phyloP scores from a whole-genome alignment of 257 asterid genomes.

The Solanum neorickii region DNA sequence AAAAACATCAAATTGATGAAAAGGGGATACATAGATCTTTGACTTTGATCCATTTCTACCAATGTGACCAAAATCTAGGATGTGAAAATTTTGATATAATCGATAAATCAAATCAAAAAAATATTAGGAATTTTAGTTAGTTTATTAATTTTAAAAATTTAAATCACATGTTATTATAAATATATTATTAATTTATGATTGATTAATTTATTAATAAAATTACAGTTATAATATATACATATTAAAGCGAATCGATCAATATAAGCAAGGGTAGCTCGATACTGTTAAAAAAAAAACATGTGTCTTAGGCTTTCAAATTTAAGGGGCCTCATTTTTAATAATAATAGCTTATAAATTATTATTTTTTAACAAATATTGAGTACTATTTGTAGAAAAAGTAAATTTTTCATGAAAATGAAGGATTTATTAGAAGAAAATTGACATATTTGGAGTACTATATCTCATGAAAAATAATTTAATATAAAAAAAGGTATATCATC shows the following conservation, averaged over 20 bases:
- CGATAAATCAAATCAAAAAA: background rate
- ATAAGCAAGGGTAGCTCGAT: background rate
- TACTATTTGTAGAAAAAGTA: no score
- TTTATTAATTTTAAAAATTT: background rate
- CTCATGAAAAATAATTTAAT: no score
- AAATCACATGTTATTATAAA: background rate
- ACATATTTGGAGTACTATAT: no score
- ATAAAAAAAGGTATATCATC: no score
- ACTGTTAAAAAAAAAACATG: no score
- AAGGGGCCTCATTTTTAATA: no score
- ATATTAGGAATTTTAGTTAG: background rate
- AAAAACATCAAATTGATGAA: background rate
- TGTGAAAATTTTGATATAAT: background rate
- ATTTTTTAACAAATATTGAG: no score
- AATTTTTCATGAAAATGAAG: no score
- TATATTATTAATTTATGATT: background rate
- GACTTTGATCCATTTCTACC: background rate
- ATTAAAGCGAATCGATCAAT: background rate
- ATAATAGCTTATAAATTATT: no score
- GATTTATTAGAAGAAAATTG: no score
- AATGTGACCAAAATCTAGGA: background rate
- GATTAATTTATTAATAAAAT: background rate
- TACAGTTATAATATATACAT: rapidly evolving
- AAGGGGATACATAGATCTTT: background rate
- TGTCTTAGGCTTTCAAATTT: no score